Percentiles rank a stretch among this genome's conserved stretches.
phyloP scores from a whole-genome alignment of 306 rosid genomes.

The Trifolium repens region DNA sequence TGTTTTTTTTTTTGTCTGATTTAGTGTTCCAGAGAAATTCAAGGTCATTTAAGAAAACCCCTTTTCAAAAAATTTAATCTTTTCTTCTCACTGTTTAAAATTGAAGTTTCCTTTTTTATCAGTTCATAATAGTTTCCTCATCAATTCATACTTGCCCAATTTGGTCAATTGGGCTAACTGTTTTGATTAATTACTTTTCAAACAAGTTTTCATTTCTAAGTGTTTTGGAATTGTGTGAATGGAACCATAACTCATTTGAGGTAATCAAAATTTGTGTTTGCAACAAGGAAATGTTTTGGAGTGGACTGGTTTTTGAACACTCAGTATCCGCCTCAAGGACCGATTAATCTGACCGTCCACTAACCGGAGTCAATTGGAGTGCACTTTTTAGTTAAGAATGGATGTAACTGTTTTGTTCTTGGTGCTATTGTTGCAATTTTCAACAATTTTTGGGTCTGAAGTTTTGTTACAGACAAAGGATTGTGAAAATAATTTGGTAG shows the following conservation, averaged over 20 bases:
- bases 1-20: constrained; percentile 16
- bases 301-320: constrained; percentile 7
- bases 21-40: constrained; percentile 44
- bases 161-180: constrained; percentile 44
- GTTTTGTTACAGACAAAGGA: constrained; percentile 49
- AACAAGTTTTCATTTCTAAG: neutral
- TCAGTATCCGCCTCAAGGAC: too few species aligned
- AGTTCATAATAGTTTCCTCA: neutral
- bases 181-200: constrained; percentile 21
- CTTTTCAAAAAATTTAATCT: constrained; percentile 22
- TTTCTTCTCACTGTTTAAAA: constrained; percentile 26
- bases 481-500: constrained; percentile 61
- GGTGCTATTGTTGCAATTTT: constrained; percentile 55
- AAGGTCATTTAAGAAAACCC: constrained; percentile 34
- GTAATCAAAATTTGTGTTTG: constrained; percentile 20
- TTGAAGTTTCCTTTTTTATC: constrained; percentile 36
- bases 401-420: constrained; percentile 45
- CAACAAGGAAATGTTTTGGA: constrained; percentile 44
- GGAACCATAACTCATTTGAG: constrained; percentile 16
- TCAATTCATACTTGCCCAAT: constrained; percentile 35
- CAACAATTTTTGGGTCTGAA: constrained; percentile 55
- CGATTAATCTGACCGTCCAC: too few species aligned
- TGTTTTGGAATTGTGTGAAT: neutral
- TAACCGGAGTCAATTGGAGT: neutral
- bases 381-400: constrained; percentile 50